These are phyloP conservation scores for Hericium rajendrae DNA, from an alignment of 768 basidiomycete species.

Conservation along the genomic window DNA sequence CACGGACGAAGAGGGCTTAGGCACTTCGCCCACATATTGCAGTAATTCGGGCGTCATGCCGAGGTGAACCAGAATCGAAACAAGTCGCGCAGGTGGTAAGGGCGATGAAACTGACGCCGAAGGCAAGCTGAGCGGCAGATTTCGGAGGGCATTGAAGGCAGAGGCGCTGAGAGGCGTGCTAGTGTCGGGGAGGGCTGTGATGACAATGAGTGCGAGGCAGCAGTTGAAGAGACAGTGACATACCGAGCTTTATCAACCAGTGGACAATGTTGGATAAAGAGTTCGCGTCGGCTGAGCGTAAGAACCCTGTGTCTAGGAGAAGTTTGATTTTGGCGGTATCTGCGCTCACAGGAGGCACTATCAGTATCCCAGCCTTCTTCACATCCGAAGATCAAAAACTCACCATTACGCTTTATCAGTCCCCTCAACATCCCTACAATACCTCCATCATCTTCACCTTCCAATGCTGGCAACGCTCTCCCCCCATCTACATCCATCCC, in stretches of 20 bases:
- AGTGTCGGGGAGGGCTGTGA: background rate
- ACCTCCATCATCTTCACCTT: background rate
- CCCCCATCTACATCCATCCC: background rate
- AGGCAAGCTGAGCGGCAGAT: background rate
- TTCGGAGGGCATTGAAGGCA: background rate
- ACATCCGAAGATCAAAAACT: background rate
- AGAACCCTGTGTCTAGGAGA: background rate
- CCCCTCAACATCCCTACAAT: slow-evolving; percentile 2
- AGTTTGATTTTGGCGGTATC: background rate
- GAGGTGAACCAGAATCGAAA: background rate
- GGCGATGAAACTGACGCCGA: background rate
- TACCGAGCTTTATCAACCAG: background rate
- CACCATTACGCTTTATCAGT: background rate
- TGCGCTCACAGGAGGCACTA: background rate
- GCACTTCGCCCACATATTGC: background rate
- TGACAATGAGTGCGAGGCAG: background rate
- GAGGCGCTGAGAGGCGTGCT: background rate
- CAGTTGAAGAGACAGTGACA: background rate
- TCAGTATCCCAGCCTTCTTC: background rate
- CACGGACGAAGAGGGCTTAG: background rate
- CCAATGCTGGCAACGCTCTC: background rate
- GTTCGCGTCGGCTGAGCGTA: background rate
- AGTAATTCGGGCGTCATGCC: background rate
- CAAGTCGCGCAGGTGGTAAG: background rate
- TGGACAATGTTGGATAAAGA: background rate